phyloP scores from a whole-genome alignment of 768 basidiomycete species.

The Kwoniella bestiolae region DNA sequence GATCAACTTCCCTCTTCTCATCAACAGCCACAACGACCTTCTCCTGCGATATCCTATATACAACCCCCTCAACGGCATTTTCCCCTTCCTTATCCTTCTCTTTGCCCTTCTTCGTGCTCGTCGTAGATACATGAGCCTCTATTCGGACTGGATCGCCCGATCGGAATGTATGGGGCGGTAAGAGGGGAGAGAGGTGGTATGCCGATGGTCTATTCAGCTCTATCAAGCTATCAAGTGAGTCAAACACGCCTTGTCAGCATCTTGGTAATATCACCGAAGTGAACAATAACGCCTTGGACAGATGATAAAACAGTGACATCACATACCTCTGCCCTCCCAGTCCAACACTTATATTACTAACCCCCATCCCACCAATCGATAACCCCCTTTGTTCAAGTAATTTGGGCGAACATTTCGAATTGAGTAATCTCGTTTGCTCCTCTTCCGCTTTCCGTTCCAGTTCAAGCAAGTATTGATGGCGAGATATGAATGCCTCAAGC shows the following conservation, averaged over 20 bases:
- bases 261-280: too few species aligned
- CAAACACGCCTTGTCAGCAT: not conserved
- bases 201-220: constrained; percentile 83
- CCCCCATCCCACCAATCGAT: constrained; percentile 72
- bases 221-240: constrained; percentile 71
- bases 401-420: constrained; percentile 80
- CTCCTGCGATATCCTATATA: constrained; percentile 78
- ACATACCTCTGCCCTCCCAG: constrained; percentile 88
- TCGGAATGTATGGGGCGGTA: constrained; percentile 86
- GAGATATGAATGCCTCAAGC: constrained; percentile 45
- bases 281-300: too few species aligned
- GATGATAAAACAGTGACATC: too few species aligned
- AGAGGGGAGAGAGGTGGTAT: constrained; percentile 70
- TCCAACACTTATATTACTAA: constrained; percentile 75
- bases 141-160: constrained; percentile 88
- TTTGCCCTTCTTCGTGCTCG: constrained; percentile 54
- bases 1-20: constrained; percentile 66
- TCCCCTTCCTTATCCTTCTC: constrained; percentile 57
- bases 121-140: constrained; percentile 66
- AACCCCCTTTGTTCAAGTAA: constrained; percentile 88
- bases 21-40: constrained; percentile 81
- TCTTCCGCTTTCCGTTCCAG: constrained; percentile 84
- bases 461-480: constrained; percentile 63
- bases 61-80: constrained; percentile 71
- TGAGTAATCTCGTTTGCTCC: constrained; percentile 73